Conservation (phyloP, 805 yeast species). For the Blastobotrys attinorum region DNA sequence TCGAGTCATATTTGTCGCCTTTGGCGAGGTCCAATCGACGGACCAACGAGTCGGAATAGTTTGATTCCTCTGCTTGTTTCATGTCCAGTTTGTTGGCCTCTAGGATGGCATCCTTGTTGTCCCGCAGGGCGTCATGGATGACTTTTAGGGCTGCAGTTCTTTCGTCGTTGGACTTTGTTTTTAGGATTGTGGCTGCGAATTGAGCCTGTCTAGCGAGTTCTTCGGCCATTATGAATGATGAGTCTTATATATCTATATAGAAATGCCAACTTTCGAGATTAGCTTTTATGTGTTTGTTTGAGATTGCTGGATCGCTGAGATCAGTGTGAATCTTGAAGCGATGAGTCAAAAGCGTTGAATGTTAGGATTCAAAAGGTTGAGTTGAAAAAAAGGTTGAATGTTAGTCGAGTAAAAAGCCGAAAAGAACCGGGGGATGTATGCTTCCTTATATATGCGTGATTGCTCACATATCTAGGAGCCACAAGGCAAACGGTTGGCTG, state of each 20-base stretch:
- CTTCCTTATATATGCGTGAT: no score
- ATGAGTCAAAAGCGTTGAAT: neutral
- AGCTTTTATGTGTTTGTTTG: neutral
- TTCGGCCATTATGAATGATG: slow-evolving; percentile 52
- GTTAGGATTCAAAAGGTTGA: neutral
- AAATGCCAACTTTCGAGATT: neutral
- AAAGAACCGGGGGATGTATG: no score
- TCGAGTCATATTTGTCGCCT: slow-evolving; percentile 80
- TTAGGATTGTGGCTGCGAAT: slow-evolving; percentile 72
- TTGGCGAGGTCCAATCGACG: slow-evolving; percentile 77
- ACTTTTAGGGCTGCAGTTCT: slow-evolving; percentile 65
- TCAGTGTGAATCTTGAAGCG: neutral
- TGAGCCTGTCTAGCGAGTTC: slow-evolving; percentile 75
- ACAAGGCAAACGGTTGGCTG: no score
- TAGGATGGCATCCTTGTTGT: slow-evolving; percentile 53
- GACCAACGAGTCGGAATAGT: slow-evolving; percentile 61
- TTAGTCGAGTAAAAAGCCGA: no score
- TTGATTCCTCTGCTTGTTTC: slow-evolving; percentile 53
- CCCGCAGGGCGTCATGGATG: slow-evolving; percentile 62
- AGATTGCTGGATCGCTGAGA: neutral
- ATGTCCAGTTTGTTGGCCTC: slow-evolving; percentile 71
- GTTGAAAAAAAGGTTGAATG: neutral
- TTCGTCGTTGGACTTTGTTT: slow-evolving; percentile 64
- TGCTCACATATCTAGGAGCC: no score
- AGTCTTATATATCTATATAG: neutral